A percentile compares a stretch with the other conserved stretches of the same genome.
These are phyloP conservation scores for Hsuehochloa calcarea DNA, from an alignment of 176 grass and related monocot genomes.

Conservation along the genomic window DNA sequence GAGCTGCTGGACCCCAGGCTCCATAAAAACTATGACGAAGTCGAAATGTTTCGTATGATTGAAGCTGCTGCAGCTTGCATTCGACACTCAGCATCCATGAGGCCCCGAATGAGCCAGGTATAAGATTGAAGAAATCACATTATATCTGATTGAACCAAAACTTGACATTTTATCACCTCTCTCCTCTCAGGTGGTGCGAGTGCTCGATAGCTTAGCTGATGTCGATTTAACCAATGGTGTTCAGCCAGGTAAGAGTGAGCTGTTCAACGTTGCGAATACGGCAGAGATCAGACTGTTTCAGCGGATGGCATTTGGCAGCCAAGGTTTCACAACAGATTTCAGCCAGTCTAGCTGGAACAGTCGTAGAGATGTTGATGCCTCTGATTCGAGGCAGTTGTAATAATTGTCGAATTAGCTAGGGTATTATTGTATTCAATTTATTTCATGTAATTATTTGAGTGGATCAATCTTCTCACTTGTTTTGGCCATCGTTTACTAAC, in stretches of 20 bases:
- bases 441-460: slow-evolving; percentile 40
- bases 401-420: slow-evolving; percentile 34
- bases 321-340: slow-evolving; percentile 70
- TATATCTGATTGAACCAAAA: background rate
- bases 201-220: slow-evolving; percentile 71
- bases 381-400: slow-evolving; percentile 33
- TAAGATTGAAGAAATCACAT: background rate
- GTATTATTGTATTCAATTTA: background rate
- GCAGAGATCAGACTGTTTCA: slow-evolving; percentile 94
- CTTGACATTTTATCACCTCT: background rate
- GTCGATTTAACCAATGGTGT: slow-evolving; percentile 79
- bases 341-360: slow-evolving; percentile 63
- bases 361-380: slow-evolving; percentile 25
- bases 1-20: slow-evolving; percentile 58
- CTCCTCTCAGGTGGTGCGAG: slow-evolving; percentile 72
- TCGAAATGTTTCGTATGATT: slow-evolving; percentile 67
- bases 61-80: slow-evolving; percentile 71
- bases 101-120: slow-evolving; percentile 80
- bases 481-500: background rate
- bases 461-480: background rate
- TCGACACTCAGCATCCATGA: slow-evolving; percentile 54
- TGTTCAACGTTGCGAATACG: slow-evolving; percentile 70
- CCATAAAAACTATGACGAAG: slow-evolving; percentile 48
- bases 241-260: slow-evolving; percentile 81
- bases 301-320: slow-evolving; percentile 81